Base-by-base conservation (phyloP, 1,284 basidiomycete genomes). In the Microbotryum violaceum region DNA sequence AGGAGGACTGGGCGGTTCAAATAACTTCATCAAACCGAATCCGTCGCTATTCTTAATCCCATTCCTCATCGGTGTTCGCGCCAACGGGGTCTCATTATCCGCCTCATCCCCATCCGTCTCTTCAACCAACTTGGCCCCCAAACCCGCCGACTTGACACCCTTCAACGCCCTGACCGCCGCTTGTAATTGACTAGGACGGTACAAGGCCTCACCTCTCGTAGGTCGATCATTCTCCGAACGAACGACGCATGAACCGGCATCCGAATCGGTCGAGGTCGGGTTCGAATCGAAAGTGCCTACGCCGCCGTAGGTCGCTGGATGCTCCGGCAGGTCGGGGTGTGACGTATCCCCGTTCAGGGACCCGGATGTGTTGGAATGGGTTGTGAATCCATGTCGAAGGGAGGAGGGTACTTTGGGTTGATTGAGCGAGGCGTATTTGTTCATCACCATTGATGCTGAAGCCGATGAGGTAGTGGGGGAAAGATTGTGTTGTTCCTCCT, bases 151-250 rank as follows among this genome's bases (percentile, higher is more conserved):
- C 12, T 25, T 25, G 25, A 62, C 61, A 1, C 63, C 64, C 21
- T 48, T 44, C 21, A 68, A 46, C n/a, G 67, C 67, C 23, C 56
- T 47, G 7, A 64, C 56, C 0, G 67, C 67, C 6, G 67, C 67
- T n/a, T 54, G 56, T 6, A 68, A 57, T 52, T 68, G 66, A 16
- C 31, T 59, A n/a, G 25, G 25, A 23, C 9, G 29, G 51, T 23
- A n/a, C 48, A n/a, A 12, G 27, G 6, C 58, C 51, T 5, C 25
- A 31, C 5, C 51, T 52, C 6, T 44, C 54, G 23, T 47, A 46
- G 8, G 12, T 42, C 12, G 12, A 42, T 42, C 37, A 42, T 18
- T 42, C 37, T 42, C 37, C 37, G 37, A 42, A 16, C 37, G 37
- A 42, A 42, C 37, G 16, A 42, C 37, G 37, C 37, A 42, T 18